Evolutionary conservation across 1,139 yeast genomes (phyloP).

Genomic region (Diutina catenulata): DNA sequence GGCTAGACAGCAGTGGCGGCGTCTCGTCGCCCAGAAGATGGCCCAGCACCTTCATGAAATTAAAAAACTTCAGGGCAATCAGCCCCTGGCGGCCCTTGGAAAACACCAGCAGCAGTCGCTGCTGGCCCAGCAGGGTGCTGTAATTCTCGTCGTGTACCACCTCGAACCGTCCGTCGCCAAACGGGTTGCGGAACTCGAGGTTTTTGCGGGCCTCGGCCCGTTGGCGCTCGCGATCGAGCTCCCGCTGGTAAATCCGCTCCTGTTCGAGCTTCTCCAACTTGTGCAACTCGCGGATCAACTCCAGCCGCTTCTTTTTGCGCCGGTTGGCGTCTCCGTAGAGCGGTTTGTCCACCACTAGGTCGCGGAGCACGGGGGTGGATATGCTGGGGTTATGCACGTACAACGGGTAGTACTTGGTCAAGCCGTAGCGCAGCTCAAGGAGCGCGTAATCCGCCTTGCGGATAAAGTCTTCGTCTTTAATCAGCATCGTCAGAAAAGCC

Average conservation of each 20-base stretch:
- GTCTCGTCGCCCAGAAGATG: background rate
- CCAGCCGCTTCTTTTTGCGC: background rate
- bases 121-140: conserved; percentile 1
- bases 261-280: background rate
- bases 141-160: background rate
- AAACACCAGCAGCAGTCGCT: conserved; percentile 4
- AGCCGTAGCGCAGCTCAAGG: conserved; percentile 22
- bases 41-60: background rate
- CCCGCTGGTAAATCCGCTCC: background rate
- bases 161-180: conserved; percentile 3
- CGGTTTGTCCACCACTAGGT: conserved; percentile 27
- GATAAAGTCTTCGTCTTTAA: conserved; percentile 13
- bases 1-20: background rate
- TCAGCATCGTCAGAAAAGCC: conserved; percentile 7
- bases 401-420: conserved; percentile 29
- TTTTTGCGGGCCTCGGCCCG: background rate
- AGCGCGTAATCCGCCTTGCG: conserved; percentile 23
- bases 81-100: background rate
- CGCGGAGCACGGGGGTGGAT: conserved; percentile 26
- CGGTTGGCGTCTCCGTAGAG: conserved; percentile 16
- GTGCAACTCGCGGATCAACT: background rate
- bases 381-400: conserved; percentile 28
- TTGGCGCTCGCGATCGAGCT: background rate
- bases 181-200: conserved; percentile 2
- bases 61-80: background rate